Evolutionary conservation across 2,329 filamentous ascomycete genomes (phyloP).

Genomic region (Hypocrella siamensis): DNA sequence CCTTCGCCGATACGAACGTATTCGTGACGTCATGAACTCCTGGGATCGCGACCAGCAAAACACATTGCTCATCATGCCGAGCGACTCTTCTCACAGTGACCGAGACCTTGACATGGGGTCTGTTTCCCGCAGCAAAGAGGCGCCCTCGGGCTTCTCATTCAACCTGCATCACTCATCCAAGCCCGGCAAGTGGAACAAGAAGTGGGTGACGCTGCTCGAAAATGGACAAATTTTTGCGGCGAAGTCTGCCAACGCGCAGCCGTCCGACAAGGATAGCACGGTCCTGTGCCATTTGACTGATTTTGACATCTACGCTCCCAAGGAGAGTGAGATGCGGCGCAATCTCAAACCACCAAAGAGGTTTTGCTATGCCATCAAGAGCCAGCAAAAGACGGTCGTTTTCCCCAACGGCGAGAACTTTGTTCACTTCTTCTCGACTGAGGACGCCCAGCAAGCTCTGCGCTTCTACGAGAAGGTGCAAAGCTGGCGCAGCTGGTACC

Average conservation of each 20-base stretch:
- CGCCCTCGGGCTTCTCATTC: slow-evolving; percentile 51
- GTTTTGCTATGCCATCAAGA: slow-evolving; percentile 77
- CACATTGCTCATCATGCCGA: slow-evolving; percentile 49
- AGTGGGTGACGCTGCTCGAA: slow-evolving; percentile 55
- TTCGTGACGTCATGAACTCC: slow-evolving; percentile 80
- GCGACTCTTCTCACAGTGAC: slow-evolving; percentile 36
- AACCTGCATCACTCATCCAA: slow-evolving; percentile 68
- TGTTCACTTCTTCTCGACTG: slow-evolving; percentile 81
- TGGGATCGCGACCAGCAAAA: slow-evolving; percentile 79
- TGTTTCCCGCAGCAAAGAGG: slow-evolving; percentile 40
- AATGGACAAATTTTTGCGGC: slow-evolving; percentile 59
- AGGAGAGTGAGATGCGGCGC: slow-evolving; percentile 48
- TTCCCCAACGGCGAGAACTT: slow-evolving; percentile 75
- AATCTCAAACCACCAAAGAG: slow-evolving; percentile 72
- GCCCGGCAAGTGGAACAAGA: slow-evolving; percentile 78
- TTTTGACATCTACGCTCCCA: slow-evolving; percentile 80
- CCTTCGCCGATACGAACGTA: slow-evolving; percentile 69
- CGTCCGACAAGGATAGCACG: slow-evolving; percentile 47
- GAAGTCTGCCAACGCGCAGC: slow-evolving; percentile 50
- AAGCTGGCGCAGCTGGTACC: slow-evolving; percentile 80
- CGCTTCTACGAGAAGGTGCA: slow-evolving; percentile 59
- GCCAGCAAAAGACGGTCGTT: slow-evolving; percentile 73
- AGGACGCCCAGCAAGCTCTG: slow-evolving; percentile 51
- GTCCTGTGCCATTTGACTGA: slow-evolving; percentile 77
- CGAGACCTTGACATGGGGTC: slow-evolving; percentile 48